phyloP scores from a whole-genome alignment of 306 rosid genomes.

The Cicer yamashitae region DNA sequence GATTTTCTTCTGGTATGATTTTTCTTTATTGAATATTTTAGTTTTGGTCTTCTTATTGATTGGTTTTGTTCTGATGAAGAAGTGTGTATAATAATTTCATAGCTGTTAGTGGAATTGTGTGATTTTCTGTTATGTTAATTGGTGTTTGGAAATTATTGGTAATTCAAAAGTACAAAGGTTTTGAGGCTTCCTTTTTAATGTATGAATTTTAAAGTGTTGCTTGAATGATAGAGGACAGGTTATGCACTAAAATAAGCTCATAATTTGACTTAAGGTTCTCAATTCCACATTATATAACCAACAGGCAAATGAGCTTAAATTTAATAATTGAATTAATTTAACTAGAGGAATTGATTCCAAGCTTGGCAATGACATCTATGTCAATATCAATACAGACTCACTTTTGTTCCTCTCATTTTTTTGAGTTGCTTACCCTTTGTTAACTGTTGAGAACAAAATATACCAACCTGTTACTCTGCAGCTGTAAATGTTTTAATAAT shows the following conservation, averaged over 20 bases:
- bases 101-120: not conserved
- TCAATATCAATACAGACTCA: not conserved
- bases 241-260: not conserved
- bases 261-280: constrained; percentile 9
- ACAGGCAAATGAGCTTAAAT: no score
- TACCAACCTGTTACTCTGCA: not conserved
- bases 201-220: not conserved
- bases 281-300: not conserved
- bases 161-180: not conserved
- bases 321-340: not conserved
- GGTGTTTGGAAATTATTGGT: not conserved
- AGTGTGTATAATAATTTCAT: not conserved
- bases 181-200: not conserved
- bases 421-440: not conserved
- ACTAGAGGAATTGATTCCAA: not conserved
- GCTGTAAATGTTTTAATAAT: not conserved
- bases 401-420: not conserved
- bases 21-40: not conserved
- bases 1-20: constrained; percentile 63
- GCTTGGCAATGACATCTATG: constrained; percentile 2
- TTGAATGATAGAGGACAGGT: not conserved
- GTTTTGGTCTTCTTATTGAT: not conserved
- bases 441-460: not conserved
- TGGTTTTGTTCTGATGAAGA: not conserved
- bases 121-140: not conserved